Percentiles rank a stretch among this genome's conserved stretches.
Evolutionary conservation across 164 flowering plant species (phyloP).

Genomic region (Tetrastigma voinierianum): DNA sequence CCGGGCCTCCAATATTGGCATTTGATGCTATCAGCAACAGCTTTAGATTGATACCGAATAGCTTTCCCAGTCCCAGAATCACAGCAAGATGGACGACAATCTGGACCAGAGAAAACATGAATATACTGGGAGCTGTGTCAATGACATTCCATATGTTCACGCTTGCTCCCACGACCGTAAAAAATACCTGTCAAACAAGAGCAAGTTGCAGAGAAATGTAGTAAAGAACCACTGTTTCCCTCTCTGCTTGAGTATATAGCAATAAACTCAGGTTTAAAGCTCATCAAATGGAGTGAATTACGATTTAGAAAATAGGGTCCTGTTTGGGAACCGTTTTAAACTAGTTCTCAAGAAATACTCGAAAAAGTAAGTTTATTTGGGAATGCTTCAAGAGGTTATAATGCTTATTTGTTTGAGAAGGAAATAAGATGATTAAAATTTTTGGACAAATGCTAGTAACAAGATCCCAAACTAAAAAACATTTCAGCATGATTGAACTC

Average conservation of each 20-base stretch:
- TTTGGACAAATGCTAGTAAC: not conserved
- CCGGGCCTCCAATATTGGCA: slow-evolving; percentile 96
- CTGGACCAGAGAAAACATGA: slow-evolving; percentile 77
- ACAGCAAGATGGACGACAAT: slow-evolving; percentile 75
- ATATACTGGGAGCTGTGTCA: slow-evolving; percentile 79
- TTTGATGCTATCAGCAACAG: slow-evolving; percentile 84
- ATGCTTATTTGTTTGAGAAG: too few relatives aligned
- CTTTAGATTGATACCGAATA: slow-evolving; percentile 60
- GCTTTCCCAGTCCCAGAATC: slow-evolving; percentile 83
- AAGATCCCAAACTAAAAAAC: not conserved
- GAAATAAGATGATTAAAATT: too few relatives aligned
- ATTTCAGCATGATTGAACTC: not conserved
- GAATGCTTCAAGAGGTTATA: too few relatives aligned
- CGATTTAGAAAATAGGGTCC: too few relatives aligned
- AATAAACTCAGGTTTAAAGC: too few relatives aligned
- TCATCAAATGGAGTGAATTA: too few relatives aligned
- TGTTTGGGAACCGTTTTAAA: too few relatives aligned
- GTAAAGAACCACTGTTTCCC: too few relatives aligned
- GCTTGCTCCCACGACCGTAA: slow-evolving; percentile 86
- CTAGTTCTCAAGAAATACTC: too few relatives aligned
- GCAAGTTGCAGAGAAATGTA: not conserved
- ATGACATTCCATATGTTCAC: slow-evolving; percentile 81
- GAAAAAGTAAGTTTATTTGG: too few relatives aligned
- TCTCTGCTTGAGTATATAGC: too few relatives aligned
- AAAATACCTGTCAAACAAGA: slow-evolving; percentile 57